Evolutionary conservation across 2,329 filamentous ascomycete species (phyloP), one percentile per base, ranked within the genome.

Genomic region (Ascochyta pisi): DNA sequence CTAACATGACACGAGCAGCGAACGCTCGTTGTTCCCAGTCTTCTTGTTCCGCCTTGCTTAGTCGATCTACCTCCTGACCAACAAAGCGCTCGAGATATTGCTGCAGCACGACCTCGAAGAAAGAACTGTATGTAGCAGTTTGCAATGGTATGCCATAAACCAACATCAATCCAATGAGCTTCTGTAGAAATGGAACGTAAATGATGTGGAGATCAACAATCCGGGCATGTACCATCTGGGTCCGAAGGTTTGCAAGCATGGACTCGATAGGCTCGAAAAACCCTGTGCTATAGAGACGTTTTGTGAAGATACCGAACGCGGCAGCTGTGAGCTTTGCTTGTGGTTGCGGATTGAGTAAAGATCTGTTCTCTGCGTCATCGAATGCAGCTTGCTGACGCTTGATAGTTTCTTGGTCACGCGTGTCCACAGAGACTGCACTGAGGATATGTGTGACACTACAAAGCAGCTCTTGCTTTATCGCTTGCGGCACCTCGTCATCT

Each of bases 81-180:
- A 55, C 41, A 10, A 55, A 50, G n/a, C 46, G 46, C 13, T 42
- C n/a, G 7, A 55, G 22, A 16, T 55, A 55, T 19, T 50, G 40
- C 16, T 40, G 35, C 15, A 55, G 37, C 42, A 46, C 37, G 15
- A 29, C 19, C 22, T 50, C 47, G 4, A 55, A 55, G 24, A 50
- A 55, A 0, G 23, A 4, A 6, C 40, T 33, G 31, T 55, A 55
- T 16, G 33, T 38, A 13, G 3, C 31, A 4, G 42, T 41, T n/a
- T 24, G 42, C 29, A 46, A 33, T 2, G 53, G 53, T 22, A 55
- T 47, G 2, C 53, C 53, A n/a, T 50, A 55, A 12, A 55, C 38
- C 5, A 55, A 37, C 53, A 50, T 55, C 2, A 55, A 26, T 2
- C 42, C 41, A 33, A 55, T 50, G 13, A 55, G 24, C 9, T 55